phyloP scores from a whole-genome alignment of 306 rosid genomes.

The Hippophae tibetana region DNA sequence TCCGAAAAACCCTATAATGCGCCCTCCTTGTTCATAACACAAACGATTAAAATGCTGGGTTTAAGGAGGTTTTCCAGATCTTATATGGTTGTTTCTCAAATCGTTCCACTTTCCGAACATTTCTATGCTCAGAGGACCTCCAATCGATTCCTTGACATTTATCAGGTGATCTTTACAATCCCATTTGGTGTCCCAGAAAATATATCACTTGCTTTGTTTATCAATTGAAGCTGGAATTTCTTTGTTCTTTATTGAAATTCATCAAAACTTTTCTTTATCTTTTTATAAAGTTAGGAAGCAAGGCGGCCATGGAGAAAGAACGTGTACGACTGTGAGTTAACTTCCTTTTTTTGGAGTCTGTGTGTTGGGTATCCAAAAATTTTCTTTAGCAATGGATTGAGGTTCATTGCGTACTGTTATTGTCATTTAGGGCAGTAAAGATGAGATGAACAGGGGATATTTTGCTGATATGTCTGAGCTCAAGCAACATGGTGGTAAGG shows the following conservation, averaged over 20 bases:
- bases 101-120: slow-evolving; percentile 34
- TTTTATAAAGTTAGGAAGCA: slow-evolving; percentile 51
- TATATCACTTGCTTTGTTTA: not conserved
- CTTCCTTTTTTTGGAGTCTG: not conserved
- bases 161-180: slow-evolving; percentile 34
- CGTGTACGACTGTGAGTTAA: slow-evolving; percentile 79
- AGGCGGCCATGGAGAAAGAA: slow-evolving; percentile 58
- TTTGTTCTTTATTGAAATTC: slow-evolving; percentile 1
- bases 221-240: not conserved
- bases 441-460: slow-evolving; percentile 83
- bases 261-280: not conserved
- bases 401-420: slow-evolving; percentile 19
- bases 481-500: slow-evolving; percentile 85
- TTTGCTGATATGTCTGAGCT: slow-evolving; percentile 72
- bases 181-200: slow-evolving; percentile 8
- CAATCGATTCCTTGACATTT: slow-evolving; percentile 71
- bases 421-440: slow-evolving; percentile 53
- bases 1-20: no score
- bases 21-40: no score
- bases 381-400: slow-evolving; percentile 9
- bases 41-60: slow-evolving; percentile 26
- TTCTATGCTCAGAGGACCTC: slow-evolving; percentile 51
- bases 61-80: slow-evolving; percentile 41
- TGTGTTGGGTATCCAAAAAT: not conserved
- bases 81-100: slow-evolving; percentile 24